phyloP scores from a whole-genome alignment of 805 yeast genomes.

The Metschnikowia chrysomelidarum region DNA sequence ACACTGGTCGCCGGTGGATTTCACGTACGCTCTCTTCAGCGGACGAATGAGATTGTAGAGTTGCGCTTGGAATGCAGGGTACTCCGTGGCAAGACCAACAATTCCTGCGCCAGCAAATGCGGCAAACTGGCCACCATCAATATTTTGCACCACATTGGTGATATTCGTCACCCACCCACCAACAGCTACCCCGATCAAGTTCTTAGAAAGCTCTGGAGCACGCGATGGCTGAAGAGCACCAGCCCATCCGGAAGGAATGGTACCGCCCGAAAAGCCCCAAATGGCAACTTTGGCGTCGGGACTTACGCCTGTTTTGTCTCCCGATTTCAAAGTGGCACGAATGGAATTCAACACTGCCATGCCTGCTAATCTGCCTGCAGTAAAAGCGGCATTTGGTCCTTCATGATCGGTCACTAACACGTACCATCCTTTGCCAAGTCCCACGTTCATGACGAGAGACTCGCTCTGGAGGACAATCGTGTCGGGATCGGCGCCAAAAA shows the following conservation, averaged over 20 bases:
- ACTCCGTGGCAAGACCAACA: constrained; percentile 30
- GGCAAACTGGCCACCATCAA: constrained; percentile 26
- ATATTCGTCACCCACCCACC: constrained; percentile 39
- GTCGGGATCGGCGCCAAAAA: constrained; percentile 15
- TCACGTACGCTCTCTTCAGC: constrained; percentile 1
- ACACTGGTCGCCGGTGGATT: constrained; percentile 7
- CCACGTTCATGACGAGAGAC: constrained; percentile 13
- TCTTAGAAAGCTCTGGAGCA: constrained; percentile 30
- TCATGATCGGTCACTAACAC: constrained; percentile 36
- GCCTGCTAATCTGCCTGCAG: constrained; percentile 33
- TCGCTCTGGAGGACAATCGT: constrained; percentile 20
- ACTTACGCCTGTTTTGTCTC: constrained; percentile 19
- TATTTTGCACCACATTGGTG: constrained; percentile 24
- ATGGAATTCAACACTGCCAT: constrained; percentile 30
- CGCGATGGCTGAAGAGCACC: constrained; percentile 34
- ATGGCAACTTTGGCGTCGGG: constrained; percentile 21
- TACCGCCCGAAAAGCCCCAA: constrained; percentile 42
- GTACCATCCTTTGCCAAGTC: constrained; percentile 29
- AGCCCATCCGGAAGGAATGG: constrained; percentile 39
- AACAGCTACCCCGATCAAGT: constrained; percentile 30
- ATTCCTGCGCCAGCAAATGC: constrained; percentile 31
- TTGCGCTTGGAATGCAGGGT: constrained; percentile 22
- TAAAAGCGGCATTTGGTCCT: constrained; percentile 31
- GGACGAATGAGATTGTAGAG: not conserved
- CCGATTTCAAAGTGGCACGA: constrained; percentile 25